phyloP scores from a whole-genome alignment of 345 rosid species.

The Ceriops decandra region DNA sequence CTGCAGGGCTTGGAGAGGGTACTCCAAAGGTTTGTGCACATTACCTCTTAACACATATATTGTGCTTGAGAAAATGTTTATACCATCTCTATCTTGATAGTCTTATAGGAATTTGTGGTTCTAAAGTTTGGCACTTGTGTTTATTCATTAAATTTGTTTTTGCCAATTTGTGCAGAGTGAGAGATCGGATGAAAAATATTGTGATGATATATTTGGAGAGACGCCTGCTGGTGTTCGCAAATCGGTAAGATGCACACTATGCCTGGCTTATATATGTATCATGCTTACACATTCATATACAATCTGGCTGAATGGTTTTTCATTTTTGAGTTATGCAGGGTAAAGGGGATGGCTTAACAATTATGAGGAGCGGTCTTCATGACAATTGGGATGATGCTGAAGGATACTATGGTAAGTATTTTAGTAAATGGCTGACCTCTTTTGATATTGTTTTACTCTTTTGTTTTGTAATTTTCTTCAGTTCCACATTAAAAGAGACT shows the following conservation, averaged over 20 bases:
- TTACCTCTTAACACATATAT: neutral
- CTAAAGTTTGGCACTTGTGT: conserved; percentile 10
- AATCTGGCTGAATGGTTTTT: neutral
- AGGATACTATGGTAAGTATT: conserved; percentile 88
- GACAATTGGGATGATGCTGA: conserved; percentile 99
- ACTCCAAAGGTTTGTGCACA: conserved; percentile 73
- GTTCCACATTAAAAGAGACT: neutral
- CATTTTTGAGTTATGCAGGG: conserved; percentile 42
- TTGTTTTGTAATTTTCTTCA: neutral
- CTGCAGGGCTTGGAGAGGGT: conserved; percentile 89
- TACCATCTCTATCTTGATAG: no score
- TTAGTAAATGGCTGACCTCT: neutral
- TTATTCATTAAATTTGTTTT: conserved; percentile 14
- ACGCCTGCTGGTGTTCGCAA: conserved; percentile 70
- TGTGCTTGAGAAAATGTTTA: no score
- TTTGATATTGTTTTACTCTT: neutral
- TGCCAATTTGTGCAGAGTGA: conserved; percentile 65
- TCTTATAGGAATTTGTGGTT: no score
- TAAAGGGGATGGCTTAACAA: conserved; percentile 61
- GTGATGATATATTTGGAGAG: conserved; percentile 96
- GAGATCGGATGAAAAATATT: conserved; percentile 62
- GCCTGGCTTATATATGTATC: neutral
- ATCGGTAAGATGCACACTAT: conserved; percentile 35
- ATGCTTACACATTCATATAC: neutral
- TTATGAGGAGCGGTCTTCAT: conserved; percentile 75